A percentile compares a stretch with the other conserved stretches of the same genome.
Evolutionary conservation across 805 yeast species (phyloP).

Genomic region (Wickerhamiella azyma): DNA sequence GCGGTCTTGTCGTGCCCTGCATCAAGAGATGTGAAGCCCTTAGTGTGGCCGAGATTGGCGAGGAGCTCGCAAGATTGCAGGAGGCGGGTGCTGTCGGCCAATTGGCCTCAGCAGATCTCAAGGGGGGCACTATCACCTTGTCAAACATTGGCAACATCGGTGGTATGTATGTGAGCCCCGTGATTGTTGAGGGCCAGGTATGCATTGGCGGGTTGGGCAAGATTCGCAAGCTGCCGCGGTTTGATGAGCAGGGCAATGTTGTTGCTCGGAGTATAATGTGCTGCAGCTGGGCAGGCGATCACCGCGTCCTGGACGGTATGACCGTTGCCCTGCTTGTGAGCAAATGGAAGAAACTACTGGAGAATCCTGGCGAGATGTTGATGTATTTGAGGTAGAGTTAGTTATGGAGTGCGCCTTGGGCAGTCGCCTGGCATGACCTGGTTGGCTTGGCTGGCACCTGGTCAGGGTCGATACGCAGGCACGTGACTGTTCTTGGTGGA

Average conservation of each 20-base stretch:
- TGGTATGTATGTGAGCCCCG: conserved; percentile 26
- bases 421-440: too few species aligned
- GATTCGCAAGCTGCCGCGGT: conserved; percentile 22
- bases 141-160: conserved; percentile 26
- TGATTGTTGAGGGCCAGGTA: conserved; percentile 24
- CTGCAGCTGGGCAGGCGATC: conserved; percentile 27
- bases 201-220: conserved; percentile 25
- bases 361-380: conserved; percentile 11
- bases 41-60: conserved; percentile 22
- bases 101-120: conserved; percentile 20
- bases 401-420: too few species aligned
- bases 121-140: conserved; percentile 24
- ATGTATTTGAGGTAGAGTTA: conserved; percentile 1
- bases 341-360: conserved; percentile 16
- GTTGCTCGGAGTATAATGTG: conserved; percentile 21
- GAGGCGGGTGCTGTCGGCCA: conserved; percentile 19
- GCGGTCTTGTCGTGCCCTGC: conserved; percentile 25
- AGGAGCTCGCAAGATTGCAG: conserved; percentile 22
- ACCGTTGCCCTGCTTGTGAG: conserved; percentile 24
- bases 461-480: too few species aligned
- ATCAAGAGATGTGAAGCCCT: conserved; percentile 21
- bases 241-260: conserved; percentile 15
- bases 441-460: too few species aligned
- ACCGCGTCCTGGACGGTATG: conserved; percentile 25
- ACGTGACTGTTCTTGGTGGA: too few species aligned